Evolutionary conservation across 73 alveolate species (phyloP).

Genomic region (Diophrys appendiculata): DNA sequence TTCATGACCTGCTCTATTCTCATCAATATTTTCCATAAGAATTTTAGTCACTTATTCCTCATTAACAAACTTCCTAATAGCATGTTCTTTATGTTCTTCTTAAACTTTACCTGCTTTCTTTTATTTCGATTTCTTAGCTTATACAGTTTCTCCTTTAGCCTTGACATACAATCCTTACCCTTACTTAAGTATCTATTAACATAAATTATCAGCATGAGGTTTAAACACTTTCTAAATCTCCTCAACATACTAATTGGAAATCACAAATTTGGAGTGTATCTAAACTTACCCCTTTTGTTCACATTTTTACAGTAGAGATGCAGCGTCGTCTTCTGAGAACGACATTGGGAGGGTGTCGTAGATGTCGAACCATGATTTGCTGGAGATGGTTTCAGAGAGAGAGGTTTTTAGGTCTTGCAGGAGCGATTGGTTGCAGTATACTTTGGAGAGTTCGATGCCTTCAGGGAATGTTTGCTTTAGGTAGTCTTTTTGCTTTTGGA

Average conservation of each 20-base stretch:
- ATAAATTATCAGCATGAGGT: neutral
- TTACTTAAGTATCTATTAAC: neutral
- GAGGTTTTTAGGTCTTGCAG: slow-evolving; percentile 19
- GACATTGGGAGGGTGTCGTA: slow-evolving; percentile 22
- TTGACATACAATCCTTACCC: neutral
- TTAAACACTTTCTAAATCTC: neutral
- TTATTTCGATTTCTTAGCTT: neutral
- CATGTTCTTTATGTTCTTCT: neutral
- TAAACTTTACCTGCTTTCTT: neutral
- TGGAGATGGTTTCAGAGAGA: slow-evolving; percentile 14
- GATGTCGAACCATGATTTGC: slow-evolving; percentile 20
- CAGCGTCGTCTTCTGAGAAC: slow-evolving; percentile 34
- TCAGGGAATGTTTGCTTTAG: neutral
- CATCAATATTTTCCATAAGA: neutral
- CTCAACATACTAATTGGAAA: neutral
- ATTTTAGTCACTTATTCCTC: no score
- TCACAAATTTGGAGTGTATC: neutral
- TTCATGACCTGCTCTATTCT: neutral
- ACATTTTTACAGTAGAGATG: neutral
- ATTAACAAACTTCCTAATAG: neutral
- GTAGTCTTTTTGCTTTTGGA: slow-evolving; percentile 37
- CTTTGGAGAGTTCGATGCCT: slow-evolving; percentile 16
- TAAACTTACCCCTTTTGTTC: neutral
- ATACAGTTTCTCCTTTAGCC: neutral
- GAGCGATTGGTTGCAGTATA: slow-evolving; percentile 17